These are phyloP conservation scores for Pythium coloratum DNA, from an alignment of 352 stramenopile genomes.

Conservation along the genomic window DNA sequence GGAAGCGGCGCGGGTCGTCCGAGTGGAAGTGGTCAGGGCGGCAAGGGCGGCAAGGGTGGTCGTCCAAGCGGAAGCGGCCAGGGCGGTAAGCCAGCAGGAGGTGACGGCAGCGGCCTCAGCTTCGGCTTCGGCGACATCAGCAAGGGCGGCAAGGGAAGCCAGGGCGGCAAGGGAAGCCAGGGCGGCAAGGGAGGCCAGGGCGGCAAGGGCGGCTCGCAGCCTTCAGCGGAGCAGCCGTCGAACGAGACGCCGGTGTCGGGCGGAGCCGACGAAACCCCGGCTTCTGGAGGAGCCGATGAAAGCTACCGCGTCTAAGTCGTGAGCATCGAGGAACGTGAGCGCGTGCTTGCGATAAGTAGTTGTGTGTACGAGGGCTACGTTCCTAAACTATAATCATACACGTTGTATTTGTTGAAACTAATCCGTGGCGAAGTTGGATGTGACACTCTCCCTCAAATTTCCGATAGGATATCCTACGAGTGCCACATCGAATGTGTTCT, in stretches of 20 bases:
- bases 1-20: background rate
- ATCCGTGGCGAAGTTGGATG: too few relatives aligned
- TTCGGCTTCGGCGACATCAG: conserved; percentile 5
- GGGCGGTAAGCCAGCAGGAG: background rate
- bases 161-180: background rate
- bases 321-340: too few relatives aligned
- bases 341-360: too few relatives aligned
- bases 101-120: background rate
- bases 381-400: too few relatives aligned
- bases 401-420: too few relatives aligned
- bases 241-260: background rate
- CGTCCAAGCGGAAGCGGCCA: too few relatives aligned
- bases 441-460: too few relatives aligned
- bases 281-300: background rate
- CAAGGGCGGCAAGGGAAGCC: too few relatives aligned
- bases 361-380: too few relatives aligned
- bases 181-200: background rate
- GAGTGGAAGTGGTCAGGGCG: conserved; percentile 1
- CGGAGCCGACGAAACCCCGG: background rate
- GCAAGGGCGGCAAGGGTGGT: background rate
- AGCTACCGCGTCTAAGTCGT: background rate
- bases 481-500: too few relatives aligned
- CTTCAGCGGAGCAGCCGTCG: background rate
- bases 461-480: too few relatives aligned
- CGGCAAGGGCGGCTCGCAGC: background rate